phyloP scores from a whole-genome alignment of 805 yeast species.

The Millerago galiae region DNA sequence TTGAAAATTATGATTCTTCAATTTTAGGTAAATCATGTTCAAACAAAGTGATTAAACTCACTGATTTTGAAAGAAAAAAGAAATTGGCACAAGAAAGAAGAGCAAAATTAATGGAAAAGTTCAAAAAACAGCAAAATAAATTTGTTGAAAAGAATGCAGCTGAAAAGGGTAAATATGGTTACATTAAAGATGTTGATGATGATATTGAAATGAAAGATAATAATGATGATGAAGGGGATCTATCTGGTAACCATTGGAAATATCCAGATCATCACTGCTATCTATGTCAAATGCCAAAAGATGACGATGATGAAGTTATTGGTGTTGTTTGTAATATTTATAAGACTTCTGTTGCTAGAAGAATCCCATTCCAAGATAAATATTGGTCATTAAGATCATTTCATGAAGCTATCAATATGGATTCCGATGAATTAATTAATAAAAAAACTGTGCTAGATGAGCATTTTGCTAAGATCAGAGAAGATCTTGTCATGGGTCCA shows the following conservation, averaged over 20 bases:
- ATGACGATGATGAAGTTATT: slow-evolving; percentile 56
- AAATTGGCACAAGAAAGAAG: slow-evolving; percentile 63
- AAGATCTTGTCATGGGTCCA: slow-evolving; percentile 53
- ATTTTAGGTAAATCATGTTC: slow-evolving; percentile 7
- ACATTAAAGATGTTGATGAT: slow-evolving; percentile 13
- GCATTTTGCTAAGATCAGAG: slow-evolving; percentile 32
- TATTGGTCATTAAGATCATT: slow-evolving; percentile 65
- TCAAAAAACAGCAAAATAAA: slow-evolving; percentile 71
- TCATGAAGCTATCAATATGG: slow-evolving; percentile 31
- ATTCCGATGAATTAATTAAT: slow-evolving; percentile 8
- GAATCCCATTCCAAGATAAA: slow-evolving; percentile 53
- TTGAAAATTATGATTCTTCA: slow-evolving; percentile 27
- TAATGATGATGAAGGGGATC: slow-evolving; percentile 20
- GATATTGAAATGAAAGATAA: slow-evolving; percentile 33
- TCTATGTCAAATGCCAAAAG: slow-evolving; percentile 71
- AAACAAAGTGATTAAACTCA: slow-evolving; percentile 3
- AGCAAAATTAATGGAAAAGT: slow-evolving; percentile 65
- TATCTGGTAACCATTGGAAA: slow-evolving; percentile 36
- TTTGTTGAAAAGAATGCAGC: slow-evolving; percentile 47
- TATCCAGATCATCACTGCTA: slow-evolving; percentile 75
- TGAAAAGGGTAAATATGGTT: slow-evolving; percentile 16
- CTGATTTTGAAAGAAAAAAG: slow-evolving; percentile 54
- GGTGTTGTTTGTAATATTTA: slow-evolving; percentile 66
- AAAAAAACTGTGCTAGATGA: slow-evolving; percentile 30
- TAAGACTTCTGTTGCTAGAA: slow-evolving; percentile 52